These are phyloP conservation scores for Aspergillus chevalieri DNA, from an alignment of 2,329 filamentous ascomycete species.

Conservation along the genomic window DNA sequence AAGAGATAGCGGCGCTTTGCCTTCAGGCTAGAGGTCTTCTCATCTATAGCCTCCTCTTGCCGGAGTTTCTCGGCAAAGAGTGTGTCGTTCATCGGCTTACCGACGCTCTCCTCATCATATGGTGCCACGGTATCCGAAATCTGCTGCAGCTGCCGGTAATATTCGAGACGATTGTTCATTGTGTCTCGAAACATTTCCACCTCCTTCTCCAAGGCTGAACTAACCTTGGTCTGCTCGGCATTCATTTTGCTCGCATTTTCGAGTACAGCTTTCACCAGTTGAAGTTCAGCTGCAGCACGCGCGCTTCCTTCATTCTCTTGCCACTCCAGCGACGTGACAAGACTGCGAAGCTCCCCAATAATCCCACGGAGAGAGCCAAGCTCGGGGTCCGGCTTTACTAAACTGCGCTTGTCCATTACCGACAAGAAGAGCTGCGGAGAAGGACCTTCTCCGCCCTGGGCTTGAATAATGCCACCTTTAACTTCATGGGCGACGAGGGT, in stretches of 20 bases:
- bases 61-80: constrained; percentile 39
- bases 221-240: constrained; percentile 47
- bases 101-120: constrained; percentile 57
- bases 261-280: constrained; percentile 60
- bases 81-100: constrained; percentile 49
- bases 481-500: constrained; percentile 68
- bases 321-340: constrained; percentile 56
- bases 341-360: constrained; percentile 61
- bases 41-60: constrained; percentile 48
- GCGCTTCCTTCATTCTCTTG: constrained; percentile 49
- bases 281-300: constrained; percentile 57
- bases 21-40: constrained; percentile 56
- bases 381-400: constrained; percentile 40
- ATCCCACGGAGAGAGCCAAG: constrained; percentile 64
- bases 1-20: constrained; percentile 70
- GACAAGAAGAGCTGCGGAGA: constrained; percentile 59
- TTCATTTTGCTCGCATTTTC: constrained; percentile 51
- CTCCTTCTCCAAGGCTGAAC: constrained; percentile 54
- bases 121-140: constrained; percentile 83
- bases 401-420: constrained; percentile 42
- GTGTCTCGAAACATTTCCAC: constrained; percentile 67
- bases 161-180: constrained; percentile 82
- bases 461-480: constrained; percentile 54
- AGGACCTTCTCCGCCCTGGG: constrained; percentile 60
- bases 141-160: constrained; percentile 81